Evolutionary conservation across 1,284 basidiomycete species (phyloP), one percentile per base, ranked within the genome.

Genomic region (Rhodotorula sp.): DNA sequence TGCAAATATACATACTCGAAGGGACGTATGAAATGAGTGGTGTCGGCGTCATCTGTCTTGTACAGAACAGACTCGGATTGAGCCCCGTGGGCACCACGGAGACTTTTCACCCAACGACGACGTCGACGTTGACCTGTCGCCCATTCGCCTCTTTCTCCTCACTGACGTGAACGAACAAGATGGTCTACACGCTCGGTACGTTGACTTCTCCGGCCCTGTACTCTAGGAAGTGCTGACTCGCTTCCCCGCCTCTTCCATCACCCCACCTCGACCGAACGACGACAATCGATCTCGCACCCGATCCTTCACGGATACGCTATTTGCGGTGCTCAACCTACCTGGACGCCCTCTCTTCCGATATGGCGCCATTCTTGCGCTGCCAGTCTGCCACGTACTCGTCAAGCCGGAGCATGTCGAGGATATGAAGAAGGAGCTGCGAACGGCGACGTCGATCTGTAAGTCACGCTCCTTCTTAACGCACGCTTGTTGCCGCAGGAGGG

Each of bases 131-230:
- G 49, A 23, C 49, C 49, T 3, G 23, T 23, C 49, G 19, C 19
- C 6, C 19, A 19, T 50, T 50, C 19, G 23, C 49, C 49, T 50
- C 49, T 50, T 14, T 54, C 18, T 26, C 3, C 49, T 14, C 4
- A 21, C 48, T 18, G 10, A 26, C 21, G 1, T 18, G 16, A 23
- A 34, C 26, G 26, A 3, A 4, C 38, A 65, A 0, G 12, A 69
- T 69, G 68, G 68, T 69, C 48, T 69, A 69, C 68, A 69, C 68
- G 15, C 68, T 69, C 60, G 68, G 68, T 69, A 34, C 31, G 63
- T 43, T 5, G 18, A 38, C 4, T 18, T 4, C 14, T n/a, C 7
- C 48, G 21, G 5, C 28, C 10, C 28, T 14, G 31, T 19, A 5
- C 28, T 3, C 10, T 23, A 2, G 3, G 12, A n/a, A 21, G 14